Base-by-base conservation (phyloP, 73 alveolate genomes). In the Paramecium tetraurelia region DNA sequence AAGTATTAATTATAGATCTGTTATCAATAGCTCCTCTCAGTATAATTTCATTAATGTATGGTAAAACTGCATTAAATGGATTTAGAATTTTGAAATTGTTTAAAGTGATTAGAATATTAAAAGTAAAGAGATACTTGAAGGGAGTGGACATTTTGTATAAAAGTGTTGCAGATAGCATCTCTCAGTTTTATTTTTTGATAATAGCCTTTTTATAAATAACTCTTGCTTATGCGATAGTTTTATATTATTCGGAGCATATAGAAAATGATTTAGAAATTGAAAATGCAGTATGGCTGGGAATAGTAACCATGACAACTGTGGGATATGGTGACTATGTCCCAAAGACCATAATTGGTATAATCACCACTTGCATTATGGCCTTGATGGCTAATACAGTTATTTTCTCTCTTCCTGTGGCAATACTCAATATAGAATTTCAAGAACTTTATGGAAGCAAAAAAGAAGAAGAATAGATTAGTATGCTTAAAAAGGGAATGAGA, bases 301-400 rank as follows among this genome's bases (percentile, higher is more conserved):
- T 85, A 22, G 85, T 85, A 0, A 85, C 92, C 7, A 85, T 58
- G 85, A 53, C 85, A 27, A 53, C 92, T 6, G 86, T 58, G 7
- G 92, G 92, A 12, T 85, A 85, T 85, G 92, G 92, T 20, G 92
- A 85, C 33, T 53, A 53, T 59, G 83, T 58, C 14, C 92, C 92
- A 7, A 57, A 53, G 29, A 33, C 92, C 10, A 11, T 85, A 11
- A 24, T 59, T 29, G 92, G 92, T 14, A 85, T 53, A 31, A 53
- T 85, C 0, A 21, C 59, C 8, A 85, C 85, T 27, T 41, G 76
- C 2, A 11, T 40, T 20, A 48, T 80, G 46, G 90, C 90, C 0
- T 35, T 80, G 71, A 80, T 80, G 57, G 75, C 90, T 1, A 80
- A 80, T 44, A 44, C 90, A 80, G 75, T 80, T 1, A 80, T 80